Conservation (phyloP, 345 rosid species). For the Reutealis trisperma region DNA sequence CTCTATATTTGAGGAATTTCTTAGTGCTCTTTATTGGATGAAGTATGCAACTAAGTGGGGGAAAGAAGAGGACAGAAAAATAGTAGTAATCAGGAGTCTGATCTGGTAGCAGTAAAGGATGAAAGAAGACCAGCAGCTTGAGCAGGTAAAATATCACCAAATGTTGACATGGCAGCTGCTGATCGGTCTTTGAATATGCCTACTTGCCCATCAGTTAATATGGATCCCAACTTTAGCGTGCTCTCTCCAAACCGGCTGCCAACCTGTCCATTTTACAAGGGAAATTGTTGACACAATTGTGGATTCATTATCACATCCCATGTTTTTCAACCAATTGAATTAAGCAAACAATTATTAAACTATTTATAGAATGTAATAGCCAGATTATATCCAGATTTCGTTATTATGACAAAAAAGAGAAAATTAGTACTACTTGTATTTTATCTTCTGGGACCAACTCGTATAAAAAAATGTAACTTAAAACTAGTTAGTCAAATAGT, state of each 20-base stretch:
- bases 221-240: slow-evolving; percentile 89
- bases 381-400: background rate
- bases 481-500: background rate
- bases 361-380: background rate
- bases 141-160: slow-evolving; percentile 92
- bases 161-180: slow-evolving; percentile 92
- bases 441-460: background rate
- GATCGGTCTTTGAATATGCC: slow-evolving; percentile 98
- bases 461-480: background rate
- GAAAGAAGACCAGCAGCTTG: slow-evolving; percentile 98
- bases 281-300: no score
- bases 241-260: slow-evolving; percentile 98
- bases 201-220: slow-evolving; percentile 92
- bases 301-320: no score
- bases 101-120: slow-evolving; percentile 75
- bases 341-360: background rate
- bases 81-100: slow-evolving; percentile 21
- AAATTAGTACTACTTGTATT: background rate
- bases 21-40: background rate
- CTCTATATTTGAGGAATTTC: background rate
- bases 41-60: background rate
- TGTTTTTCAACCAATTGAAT: background rate
- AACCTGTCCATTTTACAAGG: slow-evolving; percentile 50
- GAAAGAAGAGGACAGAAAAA: background rate
- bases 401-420: background rate